Base-by-base conservation (phyloP, 176 grass and related monocot genomes). In the Carex littledalei region DNA sequence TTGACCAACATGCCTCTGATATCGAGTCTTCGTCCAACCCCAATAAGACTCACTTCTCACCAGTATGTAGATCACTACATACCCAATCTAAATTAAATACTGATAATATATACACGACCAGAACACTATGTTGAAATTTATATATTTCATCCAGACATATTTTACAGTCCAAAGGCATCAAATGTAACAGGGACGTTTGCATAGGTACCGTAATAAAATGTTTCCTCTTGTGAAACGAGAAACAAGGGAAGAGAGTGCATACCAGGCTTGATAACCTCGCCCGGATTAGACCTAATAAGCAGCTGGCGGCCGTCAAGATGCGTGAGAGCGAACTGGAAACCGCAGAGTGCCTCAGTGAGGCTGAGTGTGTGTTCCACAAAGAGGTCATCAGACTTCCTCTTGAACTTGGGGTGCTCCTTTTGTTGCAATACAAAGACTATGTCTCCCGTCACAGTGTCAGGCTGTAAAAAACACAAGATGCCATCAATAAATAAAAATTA, bases 401-500 rank as follows among this genome's bases (percentile, higher is more conserved):
- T 99, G 81, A 96, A 99, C 22, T 92, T 96, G 37, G 93, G 84
- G 66, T 99, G 97, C 37, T 99, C 97, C 80, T 96, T 99, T 74
- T 88, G 84, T 94, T 99, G 91, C 81, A 96, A 47, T n/a, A 99
- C 90, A 86, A 99, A 89, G 54, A 96, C 88, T 77, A 96, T 96
- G 86, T 94, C 93, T 91, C 93, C 93, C 62, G 93, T 96, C 49
- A 96, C 81, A 4, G 91, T 96, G 81, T 96, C 97, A 84, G 91
- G 97, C 97, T 99, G 87, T 78, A 79, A 82, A 57, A 45, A 73
- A 24, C 62, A 56, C 60, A 62, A 57, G 64, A 65, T 21, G 15
- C 8, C 26, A 75, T 66, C 76, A 32, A 9, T 56, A 57, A 31
- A 16, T 32, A 77, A 26, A 78, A 57, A 76, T 24, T 26, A 29